phyloP scores from a whole-genome alignment of 169 alveolate genomes.

The Eimeria zaria region DNA sequence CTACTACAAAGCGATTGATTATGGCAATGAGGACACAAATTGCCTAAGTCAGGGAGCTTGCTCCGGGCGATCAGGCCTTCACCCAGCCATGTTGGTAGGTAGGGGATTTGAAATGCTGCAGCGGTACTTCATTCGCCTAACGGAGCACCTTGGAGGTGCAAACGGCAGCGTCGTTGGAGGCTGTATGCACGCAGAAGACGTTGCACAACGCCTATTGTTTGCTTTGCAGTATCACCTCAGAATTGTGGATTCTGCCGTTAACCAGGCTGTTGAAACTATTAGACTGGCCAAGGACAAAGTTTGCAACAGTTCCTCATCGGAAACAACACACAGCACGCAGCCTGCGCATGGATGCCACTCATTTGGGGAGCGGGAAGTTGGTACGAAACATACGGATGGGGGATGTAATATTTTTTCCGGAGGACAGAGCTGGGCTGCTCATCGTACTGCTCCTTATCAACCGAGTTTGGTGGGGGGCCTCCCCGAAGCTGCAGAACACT shows the following conservation, averaged over 20 bases:
- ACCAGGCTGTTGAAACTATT: neutral
- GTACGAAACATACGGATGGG: neutral
- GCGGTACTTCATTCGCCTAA: neutral
- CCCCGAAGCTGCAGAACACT: neutral
- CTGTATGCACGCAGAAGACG: neutral
- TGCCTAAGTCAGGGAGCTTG: neutral
- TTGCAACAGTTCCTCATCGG: neutral
- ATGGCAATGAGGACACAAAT: neutral
- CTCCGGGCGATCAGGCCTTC: neutral
- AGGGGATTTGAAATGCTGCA: neutral
- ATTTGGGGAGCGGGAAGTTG: neutral
- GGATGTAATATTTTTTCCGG: neutral
- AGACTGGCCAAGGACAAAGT: neutral
- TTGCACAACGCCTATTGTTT: neutral
- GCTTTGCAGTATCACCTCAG: neutral
- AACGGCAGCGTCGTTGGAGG: neutral
- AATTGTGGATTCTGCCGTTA: neutral
- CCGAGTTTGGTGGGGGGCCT: neutral
- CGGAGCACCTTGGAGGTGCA: neutral
- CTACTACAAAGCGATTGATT: neutral
- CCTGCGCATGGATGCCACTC: neutral
- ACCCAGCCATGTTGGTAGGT: neutral
- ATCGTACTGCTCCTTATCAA: neutral
- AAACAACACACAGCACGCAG: neutral
- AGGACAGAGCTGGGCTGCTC: neutral